Evolutionary conservation across 2,329 filamentous ascomycete species (phyloP), one percentile per base, ranked within the genome.

Genomic region (Fusarium verticillioides): DNA sequence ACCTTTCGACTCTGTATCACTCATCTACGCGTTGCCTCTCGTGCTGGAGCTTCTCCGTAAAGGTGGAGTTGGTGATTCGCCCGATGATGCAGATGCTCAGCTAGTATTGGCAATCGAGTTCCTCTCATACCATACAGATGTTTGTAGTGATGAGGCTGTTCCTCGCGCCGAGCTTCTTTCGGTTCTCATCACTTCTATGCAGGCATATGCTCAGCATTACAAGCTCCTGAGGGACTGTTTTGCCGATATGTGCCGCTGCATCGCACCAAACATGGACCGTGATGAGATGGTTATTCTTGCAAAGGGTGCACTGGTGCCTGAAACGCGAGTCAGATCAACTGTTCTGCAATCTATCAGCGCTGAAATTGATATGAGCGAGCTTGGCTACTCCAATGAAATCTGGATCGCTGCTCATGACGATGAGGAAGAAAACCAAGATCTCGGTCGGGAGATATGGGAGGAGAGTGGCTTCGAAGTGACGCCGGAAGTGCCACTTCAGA

Each of bases 391-490:
- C 7, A 92, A 96, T 69, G 94, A 98, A 80, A 93, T 99, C 28
- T 99, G 95, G 95, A 87, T 99, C 46, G 94, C 94, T 47, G 96
- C 92, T 78, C 95, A 99, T 78, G 96, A 99, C 74, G 94, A 97
- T 76, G 90, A 94, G 26, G 90, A 93, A 47, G 95, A 98, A 80
- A 98, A 98, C 77, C 89, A 88, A 13, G 94, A 95, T 50, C 86
- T 97, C 60, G 96, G 93, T 11, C 89, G 87, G 58, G 93, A 96
- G 18, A 97, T 99, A 40, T 99, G 96, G 96, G 94, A 97, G 78
- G 96, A 98, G 78, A 97, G 96, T 79, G 92, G 90, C 12, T 92
- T 98, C 69, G 84, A 92, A 67, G 84, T 96, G 18, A 88, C 89
- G 4, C 84, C 89, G 26, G 87, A 92, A 11, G 88, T 93, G 13